Base-by-base conservation (phyloP, 2,329 filamentous ascomycete genomes). In the Penicillium sp. region DNA sequence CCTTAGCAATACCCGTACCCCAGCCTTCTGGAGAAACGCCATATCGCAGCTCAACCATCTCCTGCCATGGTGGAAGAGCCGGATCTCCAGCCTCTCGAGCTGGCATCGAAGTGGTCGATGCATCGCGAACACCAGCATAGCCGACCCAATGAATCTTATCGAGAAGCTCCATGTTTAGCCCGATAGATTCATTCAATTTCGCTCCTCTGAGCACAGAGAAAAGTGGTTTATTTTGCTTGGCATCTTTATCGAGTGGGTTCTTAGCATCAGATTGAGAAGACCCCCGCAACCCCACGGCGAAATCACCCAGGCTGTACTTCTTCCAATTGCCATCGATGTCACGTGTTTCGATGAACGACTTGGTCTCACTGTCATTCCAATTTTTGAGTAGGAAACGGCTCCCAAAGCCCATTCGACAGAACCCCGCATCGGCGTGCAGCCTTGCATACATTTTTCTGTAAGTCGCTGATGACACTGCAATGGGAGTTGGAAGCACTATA, bases 31-130 rank as follows among this genome's bases (percentile, higher is more conserved):
- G 61, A 6, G 63, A 56, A 6, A 69, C 44, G 3, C 67, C 68
- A 48, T 68, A 70, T 3, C 67, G 56, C 4, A 70, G 11, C 53
- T 70, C 68, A 8, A 69, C 56, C 66, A 69, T 70, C 47, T 70
- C 60, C 9, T 48, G 64, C 64, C 64, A 67, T 8, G 59, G 52
- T 11, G 63, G 62, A 9, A 62, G 39, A 21, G 41, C 14, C 5
- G 51, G 39, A 26, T 65, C 61, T 5, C 19, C 54, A 14, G 56
- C 14, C 22, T 59, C 60, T 43, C 44, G 52, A 21, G 47, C 37
- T 1, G 59, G 63, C 14, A 66, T 26, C 2, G 63, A 66, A 2
- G 63, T 65, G 10, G 62, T 67, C 4, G 58, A 59, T 16, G 57
- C 64, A 58, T 66, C 63, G 13, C 63, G 64, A 24, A 67, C 29